A percentile compares a stretch with the other conserved stretches of the same genome.
Conservation (phyloP, 805 yeast species). For the Yamadazyma olivae region DNA sequence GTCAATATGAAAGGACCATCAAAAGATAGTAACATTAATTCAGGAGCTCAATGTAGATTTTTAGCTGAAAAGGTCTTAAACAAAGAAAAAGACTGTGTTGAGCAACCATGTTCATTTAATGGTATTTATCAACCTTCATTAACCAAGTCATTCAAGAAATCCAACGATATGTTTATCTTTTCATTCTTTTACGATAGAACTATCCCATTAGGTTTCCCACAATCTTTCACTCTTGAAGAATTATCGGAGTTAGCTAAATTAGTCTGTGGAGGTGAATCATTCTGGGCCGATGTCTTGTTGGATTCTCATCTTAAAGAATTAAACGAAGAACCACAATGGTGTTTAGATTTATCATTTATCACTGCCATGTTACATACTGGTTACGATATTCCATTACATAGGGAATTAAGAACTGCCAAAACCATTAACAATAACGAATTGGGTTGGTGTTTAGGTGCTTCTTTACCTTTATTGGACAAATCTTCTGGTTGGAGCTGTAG, state of each 20-base stretch:
- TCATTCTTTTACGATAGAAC: constrained; percentile 96
- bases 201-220: constrained; percentile 92
- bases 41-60: constrained; percentile 82
- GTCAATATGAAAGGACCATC: constrained; percentile 66
- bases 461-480: constrained; percentile 80
- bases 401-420: constrained; percentile 92
- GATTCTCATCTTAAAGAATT: constrained; percentile 66
- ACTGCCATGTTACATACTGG: constrained; percentile 91
- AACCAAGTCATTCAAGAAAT: constrained; percentile 65
- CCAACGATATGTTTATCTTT: constrained; percentile 81
- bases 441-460: constrained; percentile 99
- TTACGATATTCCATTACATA: constrained; percentile 84
- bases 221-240: constrained; percentile 81
- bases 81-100: constrained; percentile 74
- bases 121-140: constrained; percentile 97
- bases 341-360: constrained; percentile 88
- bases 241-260: constrained; percentile 73
- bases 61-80: constrained; percentile 79
- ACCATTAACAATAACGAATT: constrained; percentile 85
- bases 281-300: constrained; percentile 71
- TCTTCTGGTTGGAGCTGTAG: constrained; percentile 70
- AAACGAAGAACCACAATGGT: constrained; percentile 85
- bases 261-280: constrained; percentile 80
- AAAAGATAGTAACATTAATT: constrained; percentile 21
- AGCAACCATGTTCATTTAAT: constrained; percentile 89